Base-by-base conservation (phyloP, 805 yeast genomes). In the Saccharomycopsis sp. region DNA sequence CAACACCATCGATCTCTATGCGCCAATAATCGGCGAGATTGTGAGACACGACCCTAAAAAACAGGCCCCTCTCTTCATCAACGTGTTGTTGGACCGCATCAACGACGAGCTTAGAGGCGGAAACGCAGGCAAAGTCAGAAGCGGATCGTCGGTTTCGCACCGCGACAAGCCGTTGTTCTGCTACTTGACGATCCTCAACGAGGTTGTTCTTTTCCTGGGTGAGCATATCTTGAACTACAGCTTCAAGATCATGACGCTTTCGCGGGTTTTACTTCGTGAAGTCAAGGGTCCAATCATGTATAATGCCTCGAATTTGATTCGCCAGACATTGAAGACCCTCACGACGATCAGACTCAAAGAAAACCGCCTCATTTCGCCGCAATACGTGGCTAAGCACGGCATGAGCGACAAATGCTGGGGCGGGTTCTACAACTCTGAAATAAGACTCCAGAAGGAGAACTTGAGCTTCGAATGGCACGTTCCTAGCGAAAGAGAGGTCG, bases 111-210 rank as follows among this genome's bases (percentile, higher is more conserved):
- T 93, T 20, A 73, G 73, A 9, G 89, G 85, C 63, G 87, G 92
- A 63, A 87, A 83, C 2, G 97, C 97, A 0, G 98, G 97, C 2
- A 71, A 80, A 0, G 74, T 84, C 0, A 79, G 97, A 68, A 82
- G 76, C 3, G 82, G 86, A 0, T 74, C 79, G 3, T 92, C 87
- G 34, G 76, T 87, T 24, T 76, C 84, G 25, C 88, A 88, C n/a
- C 78, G 91, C 49, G 98, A 94, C 70, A 86, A 85, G 34, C 80
- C 85, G 19, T 72, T 94, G 7, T 82, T 83, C 34, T 83, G 96
- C 82, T 81, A 85, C 66, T 68, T 89, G 35, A 78, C 85, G 2
- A 80, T 90, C 1, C 70, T 92, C 50, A 83, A 85, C 66, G 92
- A 89, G 67, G 75, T 85, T 24, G 69, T 87, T 47, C 83, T 90